Evolutionary conservation across 108 stramenopile genomes (phyloP).

Genomic region (Nannochloropsis oceanica): DNA sequence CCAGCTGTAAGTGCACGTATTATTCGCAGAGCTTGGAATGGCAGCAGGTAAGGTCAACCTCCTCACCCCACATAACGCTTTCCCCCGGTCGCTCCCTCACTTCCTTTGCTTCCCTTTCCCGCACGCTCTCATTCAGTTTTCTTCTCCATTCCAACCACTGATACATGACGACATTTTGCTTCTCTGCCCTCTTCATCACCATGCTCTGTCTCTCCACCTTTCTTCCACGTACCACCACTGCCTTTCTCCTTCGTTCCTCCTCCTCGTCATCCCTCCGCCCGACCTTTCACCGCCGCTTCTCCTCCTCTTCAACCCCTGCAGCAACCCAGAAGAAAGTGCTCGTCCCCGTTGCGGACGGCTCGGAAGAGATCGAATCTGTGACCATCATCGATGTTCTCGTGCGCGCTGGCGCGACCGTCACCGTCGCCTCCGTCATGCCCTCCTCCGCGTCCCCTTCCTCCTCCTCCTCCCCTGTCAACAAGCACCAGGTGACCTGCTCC

Average conservation of each 20-base stretch:
- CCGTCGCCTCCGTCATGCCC: constrained; percentile 69
- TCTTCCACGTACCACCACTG: not conserved
- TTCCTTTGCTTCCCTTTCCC: not conserved
- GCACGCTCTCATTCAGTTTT: not conserved
- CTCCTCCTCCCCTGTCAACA: not conserved
- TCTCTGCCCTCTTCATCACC: not conserved
- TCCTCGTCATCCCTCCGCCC: not conserved
- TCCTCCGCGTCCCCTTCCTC: not conserved
- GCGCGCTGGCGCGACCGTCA: constrained; percentile 74
- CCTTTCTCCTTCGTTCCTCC: not conserved
- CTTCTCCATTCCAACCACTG: not conserved
- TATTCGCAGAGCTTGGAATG: no score
- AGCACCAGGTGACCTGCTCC: constrained; percentile 23
- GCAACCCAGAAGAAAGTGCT: constrained; percentile 40
- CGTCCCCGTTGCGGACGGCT: constrained; percentile 83
- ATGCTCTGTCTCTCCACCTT: not conserved
- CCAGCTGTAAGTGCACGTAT: no score
- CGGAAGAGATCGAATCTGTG: constrained; percentile 90
- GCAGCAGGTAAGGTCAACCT: no score
- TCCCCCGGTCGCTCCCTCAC: not conserved
- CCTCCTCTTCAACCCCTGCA: not conserved
- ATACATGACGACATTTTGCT: not conserved
- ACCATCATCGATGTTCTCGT: constrained; percentile 81
- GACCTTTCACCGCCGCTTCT: not conserved
- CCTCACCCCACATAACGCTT: no score